These are phyloP conservation scores for Sphenostylis stenocarpa DNA, from an alignment of 306 rosid species.

Conservation along the genomic window DNA sequence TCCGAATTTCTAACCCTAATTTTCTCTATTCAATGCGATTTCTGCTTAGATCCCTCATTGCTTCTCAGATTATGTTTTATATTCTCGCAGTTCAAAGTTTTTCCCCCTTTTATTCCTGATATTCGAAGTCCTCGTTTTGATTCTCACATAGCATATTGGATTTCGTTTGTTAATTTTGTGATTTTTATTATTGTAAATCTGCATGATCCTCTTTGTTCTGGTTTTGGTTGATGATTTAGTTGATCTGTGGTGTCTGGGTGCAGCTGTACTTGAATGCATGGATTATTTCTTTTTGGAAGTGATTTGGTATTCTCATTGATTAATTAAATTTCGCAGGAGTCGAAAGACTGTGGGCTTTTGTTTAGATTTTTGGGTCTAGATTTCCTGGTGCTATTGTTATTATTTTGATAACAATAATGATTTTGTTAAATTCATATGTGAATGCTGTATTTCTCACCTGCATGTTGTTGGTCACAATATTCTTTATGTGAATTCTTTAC, in stretches of 20 bases:
- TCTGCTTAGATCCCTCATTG: slow-evolving; percentile 69
- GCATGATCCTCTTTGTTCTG: slow-evolving; percentile 3
- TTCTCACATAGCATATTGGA: slow-evolving; percentile 23
- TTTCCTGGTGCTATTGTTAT: not conserved
- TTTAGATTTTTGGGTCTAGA: not conserved
- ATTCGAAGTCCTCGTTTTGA: not conserved
- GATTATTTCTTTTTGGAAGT: not conserved
- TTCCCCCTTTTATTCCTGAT: not conserved
- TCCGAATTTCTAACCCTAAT: slow-evolving; percentile 49
- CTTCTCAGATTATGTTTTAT: not conserved
- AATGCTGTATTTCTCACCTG: not conserved
- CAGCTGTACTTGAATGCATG: slow-evolving; percentile 19
- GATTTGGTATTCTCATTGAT: slow-evolving; percentile 4
- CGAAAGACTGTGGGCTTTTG: not conserved
- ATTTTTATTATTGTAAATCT: not conserved
- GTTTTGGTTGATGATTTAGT: slow-evolving; percentile 28
- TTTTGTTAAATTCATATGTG: not conserved
- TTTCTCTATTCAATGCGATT: slow-evolving; percentile 11
- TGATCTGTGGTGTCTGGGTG: slow-evolving; percentile 41
- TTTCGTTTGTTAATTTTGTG: slow-evolving; percentile 32
- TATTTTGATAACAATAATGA: not conserved
- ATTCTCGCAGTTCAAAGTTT: not conserved
- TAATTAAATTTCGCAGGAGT: slow-evolving; percentile 23
- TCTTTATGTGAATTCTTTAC: slow-evolving; percentile 13
- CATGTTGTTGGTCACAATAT: slow-evolving; percentile 6